Base-by-base conservation (phyloP, 495 filamentous ascomycete genomes). In the Podospora bellae-mahoneyi region DNA sequence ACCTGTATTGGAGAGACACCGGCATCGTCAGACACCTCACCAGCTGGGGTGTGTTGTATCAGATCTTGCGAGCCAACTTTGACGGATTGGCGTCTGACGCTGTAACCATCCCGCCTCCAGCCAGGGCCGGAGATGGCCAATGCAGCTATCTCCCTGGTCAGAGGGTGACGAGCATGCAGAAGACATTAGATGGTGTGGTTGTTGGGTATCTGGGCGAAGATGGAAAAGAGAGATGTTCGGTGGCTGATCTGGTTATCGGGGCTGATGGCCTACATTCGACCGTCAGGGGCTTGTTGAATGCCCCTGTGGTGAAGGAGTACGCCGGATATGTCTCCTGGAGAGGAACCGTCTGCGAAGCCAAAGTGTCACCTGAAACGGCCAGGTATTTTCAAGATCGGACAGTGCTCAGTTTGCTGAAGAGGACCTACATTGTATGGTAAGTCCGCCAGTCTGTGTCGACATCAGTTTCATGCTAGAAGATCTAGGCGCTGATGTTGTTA, bases 221-320 rank as follows among this genome's bases (percentile, higher is more conserved):
- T 32, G 68, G 70, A 15, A 27, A 65, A 7, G 34, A 68, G 32
- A 68, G 60, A 10, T 30, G 48, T 7, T n/a, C 73, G 44, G 59
- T 44, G 0, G 83, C 79, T 13, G 83, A 85, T 65, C 60, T 85
- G 30, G 74, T 87, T 32, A 73, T 87, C 64, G 85, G 71, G 1
- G 83, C 84, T 32, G 84, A 87, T 71, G 85, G 85, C 3, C 71
- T 83, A 1, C 81, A 79, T 66, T 87, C 84, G 9, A 81, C 80
- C 1, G 68, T 87, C 16, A 75, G 84, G 4, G 69, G 60, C 23
- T 67, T 84, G 2, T 62, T 86, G 2, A 54, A 76, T 18, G 80
- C 80, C 0, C 71, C 77, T 0, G 72, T 77, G 4, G 32, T 75
- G 44, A 67, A 81, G 34, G 78, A 71, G 13, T 86, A 85, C 69